Evolutionary conservation across 129 eudicot genomes (phyloP).

Genomic region (Flaveria sonorensis): DNA sequence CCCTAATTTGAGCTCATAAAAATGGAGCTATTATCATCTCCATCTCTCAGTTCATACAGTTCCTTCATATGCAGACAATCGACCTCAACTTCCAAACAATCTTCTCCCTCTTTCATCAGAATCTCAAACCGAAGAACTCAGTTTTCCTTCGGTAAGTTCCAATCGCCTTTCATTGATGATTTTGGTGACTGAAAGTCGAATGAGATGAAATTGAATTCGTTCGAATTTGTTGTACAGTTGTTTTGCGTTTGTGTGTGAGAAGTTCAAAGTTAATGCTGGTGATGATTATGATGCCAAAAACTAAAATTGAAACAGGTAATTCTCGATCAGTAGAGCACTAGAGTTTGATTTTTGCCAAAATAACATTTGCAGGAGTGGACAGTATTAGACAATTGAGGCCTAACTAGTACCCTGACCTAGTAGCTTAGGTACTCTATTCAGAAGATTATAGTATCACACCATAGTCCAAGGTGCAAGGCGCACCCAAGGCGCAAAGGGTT

Average conservation of each 20-base stretch:
- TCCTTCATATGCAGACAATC: constrained; percentile 27
- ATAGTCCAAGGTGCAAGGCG: no score
- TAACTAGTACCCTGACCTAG: no score
- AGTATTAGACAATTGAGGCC: no score
- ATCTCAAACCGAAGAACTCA: constrained; percentile 23
- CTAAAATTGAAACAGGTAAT: no score
- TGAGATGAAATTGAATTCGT: constrained; percentile 14
- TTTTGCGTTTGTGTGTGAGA: not conserved
- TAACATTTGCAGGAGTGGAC: no score
- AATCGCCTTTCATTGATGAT: constrained; percentile 9
- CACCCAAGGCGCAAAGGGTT: no score
- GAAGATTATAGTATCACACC: no score
- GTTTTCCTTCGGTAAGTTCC: constrained; percentile 25
- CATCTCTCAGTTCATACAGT: constrained; percentile 30
- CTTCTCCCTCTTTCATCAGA: constrained; percentile 29
- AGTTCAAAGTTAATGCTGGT: not conserved
- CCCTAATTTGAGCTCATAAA: constrained; percentile 24
- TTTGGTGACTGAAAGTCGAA: not conserved
- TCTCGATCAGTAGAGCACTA: no score
- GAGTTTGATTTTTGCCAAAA: no score
- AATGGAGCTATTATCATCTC: constrained; percentile 47
- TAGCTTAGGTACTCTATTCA: no score
- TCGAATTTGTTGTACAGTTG: not conserved
- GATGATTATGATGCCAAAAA: not conserved
- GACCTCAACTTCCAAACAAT: constrained; percentile 31